phyloP scores from a whole-genome alignment of 345 rosid species.

The Rhodomyrtus tomentosa region DNA sequence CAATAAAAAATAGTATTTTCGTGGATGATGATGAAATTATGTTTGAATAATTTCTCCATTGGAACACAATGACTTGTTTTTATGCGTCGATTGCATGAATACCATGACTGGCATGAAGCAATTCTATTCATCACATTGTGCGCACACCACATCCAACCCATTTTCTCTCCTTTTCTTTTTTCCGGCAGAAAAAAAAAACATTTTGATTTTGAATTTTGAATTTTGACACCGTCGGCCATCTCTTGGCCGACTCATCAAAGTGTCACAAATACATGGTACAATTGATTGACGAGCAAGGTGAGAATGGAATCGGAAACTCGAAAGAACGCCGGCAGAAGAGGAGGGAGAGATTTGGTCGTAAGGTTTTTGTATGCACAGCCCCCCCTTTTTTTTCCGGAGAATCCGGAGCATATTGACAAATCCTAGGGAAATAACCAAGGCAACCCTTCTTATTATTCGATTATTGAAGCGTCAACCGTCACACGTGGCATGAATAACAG shows the following conservation, averaged over 20 bases:
- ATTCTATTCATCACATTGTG: accelerated
- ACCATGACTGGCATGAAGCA: accelerated
- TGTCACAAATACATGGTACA: not conserved
- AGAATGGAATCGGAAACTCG: not conserved
- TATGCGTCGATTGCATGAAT: accelerated
- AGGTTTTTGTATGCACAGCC: not conserved
- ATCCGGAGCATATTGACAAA: not conserved
- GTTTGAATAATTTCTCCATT: no score
- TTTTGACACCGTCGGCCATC: not conserved
- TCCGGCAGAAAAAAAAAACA: not conserved
- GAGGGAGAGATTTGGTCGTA: not conserved
- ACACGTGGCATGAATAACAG: not conserved
- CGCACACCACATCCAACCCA: not conserved
- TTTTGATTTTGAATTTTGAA: not conserved
- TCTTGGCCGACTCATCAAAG: not conserved
- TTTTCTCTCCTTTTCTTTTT: not conserved
- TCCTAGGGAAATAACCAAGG: not conserved
- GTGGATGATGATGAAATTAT: no score
- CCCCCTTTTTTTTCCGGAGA: not conserved
- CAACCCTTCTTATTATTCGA: not conserved
- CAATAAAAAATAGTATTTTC: no score
- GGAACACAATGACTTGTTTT: not conserved
- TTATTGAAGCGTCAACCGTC: not conserved
- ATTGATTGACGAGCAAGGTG: not conserved
- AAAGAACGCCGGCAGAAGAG: accelerated